Evolutionary conservation across 345 rosid genomes (phyloP).

Genomic region (Lagerstroemia speciosa): DNA sequence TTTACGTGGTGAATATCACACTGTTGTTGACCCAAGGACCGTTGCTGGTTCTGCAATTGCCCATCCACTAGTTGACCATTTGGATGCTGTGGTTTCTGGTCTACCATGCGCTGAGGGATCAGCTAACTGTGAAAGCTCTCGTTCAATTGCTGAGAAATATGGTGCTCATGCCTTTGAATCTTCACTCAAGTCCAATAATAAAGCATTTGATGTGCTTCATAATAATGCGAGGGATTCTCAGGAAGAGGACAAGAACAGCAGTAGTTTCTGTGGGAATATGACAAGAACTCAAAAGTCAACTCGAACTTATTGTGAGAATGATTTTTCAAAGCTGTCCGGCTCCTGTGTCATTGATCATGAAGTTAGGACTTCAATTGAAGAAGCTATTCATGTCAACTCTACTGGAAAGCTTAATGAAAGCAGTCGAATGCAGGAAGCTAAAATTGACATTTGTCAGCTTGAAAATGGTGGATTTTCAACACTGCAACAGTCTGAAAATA

Average conservation of each 20-base stretch:
- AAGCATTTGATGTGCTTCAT: background rate
- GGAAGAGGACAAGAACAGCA: slow-evolving; percentile 22
- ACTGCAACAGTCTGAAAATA: background rate
- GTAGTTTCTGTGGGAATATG: slow-evolving; percentile 19
- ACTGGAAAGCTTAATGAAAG: background rate
- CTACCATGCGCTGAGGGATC: background rate
- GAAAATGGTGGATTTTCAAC: background rate
- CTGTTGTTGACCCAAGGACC: slow-evolving; percentile 17
- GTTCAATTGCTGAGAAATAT: background rate
- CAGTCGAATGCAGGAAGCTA: background rate
- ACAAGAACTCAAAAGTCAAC: slow-evolving; percentile 10
- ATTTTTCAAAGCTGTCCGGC: background rate
- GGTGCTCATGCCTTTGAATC: background rate
- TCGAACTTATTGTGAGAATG: background rate
- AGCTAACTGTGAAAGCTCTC: background rate
- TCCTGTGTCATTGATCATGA: background rate
- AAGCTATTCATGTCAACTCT: background rate
- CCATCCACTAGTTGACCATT: slow-evolving; percentile 28
- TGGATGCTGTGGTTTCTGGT: slow-evolving; percentile 10
- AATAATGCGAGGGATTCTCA: slow-evolving; percentile 14
- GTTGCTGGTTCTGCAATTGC: slow-evolving; percentile 27
- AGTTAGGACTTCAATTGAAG: background rate
- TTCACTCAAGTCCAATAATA: background rate
- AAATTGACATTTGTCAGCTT: background rate
- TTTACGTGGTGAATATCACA: slow-evolving; percentile 18